Evolutionary conservation across 1,284 basidiomycete species (phyloP).

Genomic region (Violaceomyces palustris): DNA sequence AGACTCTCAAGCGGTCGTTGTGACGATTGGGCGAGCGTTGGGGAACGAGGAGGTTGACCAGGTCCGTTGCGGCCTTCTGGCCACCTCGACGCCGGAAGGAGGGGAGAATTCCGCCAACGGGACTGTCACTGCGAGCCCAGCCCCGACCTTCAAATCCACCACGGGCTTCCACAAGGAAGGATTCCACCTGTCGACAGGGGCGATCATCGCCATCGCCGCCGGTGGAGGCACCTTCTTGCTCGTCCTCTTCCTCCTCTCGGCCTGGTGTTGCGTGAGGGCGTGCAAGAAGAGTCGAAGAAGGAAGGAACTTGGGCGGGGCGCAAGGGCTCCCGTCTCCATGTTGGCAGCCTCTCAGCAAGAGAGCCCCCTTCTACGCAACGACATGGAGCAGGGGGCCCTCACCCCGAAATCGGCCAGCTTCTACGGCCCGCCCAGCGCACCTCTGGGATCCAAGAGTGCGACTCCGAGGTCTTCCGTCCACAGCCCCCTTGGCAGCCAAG

Average conservation of each 20-base stretch:
- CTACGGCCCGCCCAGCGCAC: too few relatives aligned
- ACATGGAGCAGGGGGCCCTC: too few relatives aligned
- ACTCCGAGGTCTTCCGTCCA: too few relatives aligned
- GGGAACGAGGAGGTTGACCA: conserved; percentile 15
- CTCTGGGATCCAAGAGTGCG: too few relatives aligned
- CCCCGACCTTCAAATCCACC: conserved; percentile 36
- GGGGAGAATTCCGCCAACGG: conserved; percentile 2
- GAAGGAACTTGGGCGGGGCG: too few relatives aligned
- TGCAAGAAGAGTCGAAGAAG: conserved; percentile 26
- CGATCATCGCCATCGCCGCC: conserved; percentile 23
- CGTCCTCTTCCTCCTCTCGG: conserved; percentile 12
- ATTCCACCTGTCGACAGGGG: conserved; percentile 13
- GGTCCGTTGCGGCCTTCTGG: conserved; percentile 12
- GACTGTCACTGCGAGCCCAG: conserved; percentile 8
- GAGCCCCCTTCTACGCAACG: too few relatives aligned
- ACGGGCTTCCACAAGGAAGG: conserved; percentile 18
- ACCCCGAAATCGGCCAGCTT: too few relatives aligned
- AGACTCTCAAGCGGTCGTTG: conserved; percentile 33
- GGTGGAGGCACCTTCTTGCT: conserved; percentile 20
- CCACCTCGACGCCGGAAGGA: neutral
- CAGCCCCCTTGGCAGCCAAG: too few relatives aligned
- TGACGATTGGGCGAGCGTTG: conserved; percentile 14
- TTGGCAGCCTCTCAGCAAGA: too few relatives aligned
- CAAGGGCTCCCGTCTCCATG: too few relatives aligned
- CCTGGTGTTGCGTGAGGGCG: conserved; percentile 26